Evolutionary conservation across 176 grass and related monocot genomes (phyloP).

Genomic region (Bonia amplexicaulis): DNA sequence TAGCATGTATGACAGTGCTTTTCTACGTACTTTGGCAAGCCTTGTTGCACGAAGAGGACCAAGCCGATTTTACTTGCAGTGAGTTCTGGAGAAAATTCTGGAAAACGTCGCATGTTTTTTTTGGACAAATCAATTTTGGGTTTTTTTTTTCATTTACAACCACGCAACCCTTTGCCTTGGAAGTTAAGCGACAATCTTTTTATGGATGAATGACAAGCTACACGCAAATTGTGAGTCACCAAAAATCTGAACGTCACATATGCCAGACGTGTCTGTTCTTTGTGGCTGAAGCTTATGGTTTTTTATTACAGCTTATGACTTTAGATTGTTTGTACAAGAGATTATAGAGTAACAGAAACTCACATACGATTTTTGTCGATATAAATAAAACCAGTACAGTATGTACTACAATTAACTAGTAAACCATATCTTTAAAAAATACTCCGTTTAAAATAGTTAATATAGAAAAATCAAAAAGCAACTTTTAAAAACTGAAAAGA

Average conservation of each 20-base stretch:
- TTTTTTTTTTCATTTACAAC: neutral
- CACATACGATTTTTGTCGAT: too few relatives aligned
- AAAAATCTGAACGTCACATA: neutral
- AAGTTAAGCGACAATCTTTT: neutral
- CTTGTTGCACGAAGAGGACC: neutral
- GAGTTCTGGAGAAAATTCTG: neutral
- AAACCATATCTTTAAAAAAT: too few relatives aligned
- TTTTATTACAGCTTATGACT: too few relatives aligned
- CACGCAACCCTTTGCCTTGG: neutral
- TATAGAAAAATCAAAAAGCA: too few relatives aligned
- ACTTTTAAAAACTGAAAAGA: too few relatives aligned
- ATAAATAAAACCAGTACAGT: too few relatives aligned
- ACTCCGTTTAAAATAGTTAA: too few relatives aligned
- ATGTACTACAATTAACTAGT: too few relatives aligned
- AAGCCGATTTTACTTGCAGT: neutral
- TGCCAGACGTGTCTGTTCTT: neutral
- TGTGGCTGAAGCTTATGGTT: too few relatives aligned
- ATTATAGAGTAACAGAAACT: too few relatives aligned
- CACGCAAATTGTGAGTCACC: neutral
- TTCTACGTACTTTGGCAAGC: neutral
- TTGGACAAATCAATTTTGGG: neutral
- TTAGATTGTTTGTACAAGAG: too few relatives aligned
- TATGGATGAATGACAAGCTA: neutral
- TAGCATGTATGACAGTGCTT: neutral
- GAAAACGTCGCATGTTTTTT: neutral